Evolutionary conservation across 2,329 filamentous ascomycete species (phyloP).

Genomic region (Cytospora paraplurivora): DNA sequence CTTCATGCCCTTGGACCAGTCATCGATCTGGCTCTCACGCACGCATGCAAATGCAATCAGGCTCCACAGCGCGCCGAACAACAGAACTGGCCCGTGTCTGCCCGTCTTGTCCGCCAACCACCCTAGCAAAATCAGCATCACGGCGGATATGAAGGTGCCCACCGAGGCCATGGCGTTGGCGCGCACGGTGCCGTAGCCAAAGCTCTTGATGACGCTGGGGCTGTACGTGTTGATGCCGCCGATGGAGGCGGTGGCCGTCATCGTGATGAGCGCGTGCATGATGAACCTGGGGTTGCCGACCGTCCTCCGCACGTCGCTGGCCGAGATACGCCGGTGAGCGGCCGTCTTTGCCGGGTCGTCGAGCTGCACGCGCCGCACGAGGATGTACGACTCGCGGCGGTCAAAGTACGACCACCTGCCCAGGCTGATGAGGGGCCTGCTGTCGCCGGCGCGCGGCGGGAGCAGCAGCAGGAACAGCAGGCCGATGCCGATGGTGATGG

Average conservation of each 20-base stretch:
- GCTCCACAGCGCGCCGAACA: slow-evolving; percentile 44
- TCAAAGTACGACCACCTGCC: slow-evolving; percentile 46
- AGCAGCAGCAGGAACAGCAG: slow-evolving; percentile 36
- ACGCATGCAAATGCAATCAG: slow-evolving; percentile 41
- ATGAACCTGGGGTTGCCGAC: slow-evolving; percentile 52
- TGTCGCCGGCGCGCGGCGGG: slow-evolving; percentile 41
- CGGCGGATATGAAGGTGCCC: slow-evolving; percentile 54
- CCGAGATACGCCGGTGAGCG: slow-evolving; percentile 41
- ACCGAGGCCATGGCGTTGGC: slow-evolving; percentile 57
- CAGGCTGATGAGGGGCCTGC: slow-evolving; percentile 39
- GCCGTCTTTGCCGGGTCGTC: slow-evolving; percentile 46
- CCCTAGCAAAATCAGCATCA: slow-evolving; percentile 53
- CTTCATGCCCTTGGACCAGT: slow-evolving; percentile 30
- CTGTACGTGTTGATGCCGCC: slow-evolving; percentile 54
- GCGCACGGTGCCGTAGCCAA: slow-evolving; percentile 51
- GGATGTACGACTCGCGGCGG: slow-evolving; percentile 45
- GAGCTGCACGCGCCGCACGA: slow-evolving; percentile 43
- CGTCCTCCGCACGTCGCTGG: slow-evolving; percentile 40
- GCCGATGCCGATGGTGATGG: slow-evolving; percentile 39
- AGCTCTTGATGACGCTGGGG: slow-evolving; percentile 53
- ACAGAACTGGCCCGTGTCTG: slow-evolving; percentile 52
- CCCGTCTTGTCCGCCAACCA: slow-evolving; percentile 50
- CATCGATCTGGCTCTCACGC: slow-evolving; percentile 6
- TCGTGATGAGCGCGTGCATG: slow-evolving; percentile 53
- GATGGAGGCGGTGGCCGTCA: slow-evolving; percentile 51